Evolutionary conservation across 371 early-diverging fungal species (phyloP).

Genomic region (Smittium culicis): DNA sequence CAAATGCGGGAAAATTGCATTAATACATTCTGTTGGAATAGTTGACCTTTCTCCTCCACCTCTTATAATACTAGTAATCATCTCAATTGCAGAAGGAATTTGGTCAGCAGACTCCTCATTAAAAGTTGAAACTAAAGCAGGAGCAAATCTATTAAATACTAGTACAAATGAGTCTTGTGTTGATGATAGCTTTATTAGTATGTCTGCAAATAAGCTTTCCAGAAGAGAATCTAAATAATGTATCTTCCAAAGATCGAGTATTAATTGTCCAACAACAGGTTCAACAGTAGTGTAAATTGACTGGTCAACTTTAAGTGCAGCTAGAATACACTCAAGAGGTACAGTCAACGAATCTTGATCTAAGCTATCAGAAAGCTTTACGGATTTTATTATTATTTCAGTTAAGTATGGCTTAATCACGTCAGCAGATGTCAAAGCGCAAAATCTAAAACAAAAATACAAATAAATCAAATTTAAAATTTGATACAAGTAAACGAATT

Average conservation of each 20-base stretch:
- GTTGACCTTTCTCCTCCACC: conserved; percentile 39
- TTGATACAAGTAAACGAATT: too few species aligned
- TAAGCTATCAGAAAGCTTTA: not conserved
- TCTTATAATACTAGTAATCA: conserved; percentile 47
- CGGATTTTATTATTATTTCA: not conserved
- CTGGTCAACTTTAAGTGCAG: conserved; percentile 54
- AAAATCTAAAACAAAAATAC: conserved; percentile 32
- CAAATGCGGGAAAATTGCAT: conserved; percentile 64
- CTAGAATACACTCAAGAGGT: conserved; percentile 60
- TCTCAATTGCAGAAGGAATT: conserved; percentile 54
- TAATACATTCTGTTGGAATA: conserved; percentile 55
- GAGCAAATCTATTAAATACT: conserved; percentile 53
- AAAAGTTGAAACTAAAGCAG: conserved; percentile 43
- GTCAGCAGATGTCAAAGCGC: conserved; percentile 42
- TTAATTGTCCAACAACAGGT: conserved; percentile 49
- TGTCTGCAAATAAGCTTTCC: conserved; percentile 52
- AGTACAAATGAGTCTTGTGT: conserved; percentile 44
- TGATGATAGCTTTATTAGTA: conserved; percentile 59
- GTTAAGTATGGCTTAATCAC: conserved; percentile 33
- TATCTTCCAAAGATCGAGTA: conserved; percentile 61
- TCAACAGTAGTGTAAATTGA: conserved; percentile 57
- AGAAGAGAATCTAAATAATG: conserved; percentile 41
- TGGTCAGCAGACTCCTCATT: conserved; percentile 34
- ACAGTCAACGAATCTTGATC: conserved; percentile 55
- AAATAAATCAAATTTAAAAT: not conserved